phyloP scores from a whole-genome alignment of 2,329 filamentous ascomycete genomes.

The Boeremia exigua region DNA sequence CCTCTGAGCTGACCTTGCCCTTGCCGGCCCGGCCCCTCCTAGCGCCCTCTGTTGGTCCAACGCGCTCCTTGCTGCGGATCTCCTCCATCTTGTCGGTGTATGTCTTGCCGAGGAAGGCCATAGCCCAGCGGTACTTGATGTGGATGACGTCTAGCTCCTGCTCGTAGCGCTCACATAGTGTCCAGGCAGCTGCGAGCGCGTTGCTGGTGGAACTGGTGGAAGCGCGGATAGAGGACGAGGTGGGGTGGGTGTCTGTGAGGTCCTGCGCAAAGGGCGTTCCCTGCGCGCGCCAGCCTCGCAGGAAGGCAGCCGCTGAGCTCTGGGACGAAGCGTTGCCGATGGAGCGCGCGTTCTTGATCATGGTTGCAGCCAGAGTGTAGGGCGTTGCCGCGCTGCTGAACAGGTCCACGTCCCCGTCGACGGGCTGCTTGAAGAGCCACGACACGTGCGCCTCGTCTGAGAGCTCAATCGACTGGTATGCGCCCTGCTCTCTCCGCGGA shows the following conservation, averaged over 20 bases:
- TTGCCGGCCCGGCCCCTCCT: neutral
- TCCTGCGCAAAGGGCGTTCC: neutral
- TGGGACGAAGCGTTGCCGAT: neutral
- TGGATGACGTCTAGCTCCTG: constrained; percentile 3
- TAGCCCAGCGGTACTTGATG: constrained; percentile 6
- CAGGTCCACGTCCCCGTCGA: neutral
- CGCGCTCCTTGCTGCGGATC: neutral
- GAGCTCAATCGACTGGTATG: no score
- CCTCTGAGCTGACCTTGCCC: constrained; percentile 1
- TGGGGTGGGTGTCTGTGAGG: no score
- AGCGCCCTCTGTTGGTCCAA: neutral
- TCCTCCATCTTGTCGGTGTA: constrained; percentile 2
- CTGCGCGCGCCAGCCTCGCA: neutral
- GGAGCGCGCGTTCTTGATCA: neutral
- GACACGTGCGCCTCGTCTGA: neutral
- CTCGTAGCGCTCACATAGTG: constrained; percentile 3
- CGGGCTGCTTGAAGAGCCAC: neutral
- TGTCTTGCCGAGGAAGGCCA: neutral
- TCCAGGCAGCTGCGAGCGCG: constrained; percentile 2
- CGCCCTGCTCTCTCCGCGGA: no score
- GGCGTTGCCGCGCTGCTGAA: neutral
- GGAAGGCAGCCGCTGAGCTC: neutral
- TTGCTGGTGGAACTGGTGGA: neutral
- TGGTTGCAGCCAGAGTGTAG: neutral
- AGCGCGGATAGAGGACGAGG: no score